These are phyloP conservation scores for Leccinum longicurvipes DNA, from an alignment of 768 basidiomycete genomes.

Conservation along the genomic window DNA sequence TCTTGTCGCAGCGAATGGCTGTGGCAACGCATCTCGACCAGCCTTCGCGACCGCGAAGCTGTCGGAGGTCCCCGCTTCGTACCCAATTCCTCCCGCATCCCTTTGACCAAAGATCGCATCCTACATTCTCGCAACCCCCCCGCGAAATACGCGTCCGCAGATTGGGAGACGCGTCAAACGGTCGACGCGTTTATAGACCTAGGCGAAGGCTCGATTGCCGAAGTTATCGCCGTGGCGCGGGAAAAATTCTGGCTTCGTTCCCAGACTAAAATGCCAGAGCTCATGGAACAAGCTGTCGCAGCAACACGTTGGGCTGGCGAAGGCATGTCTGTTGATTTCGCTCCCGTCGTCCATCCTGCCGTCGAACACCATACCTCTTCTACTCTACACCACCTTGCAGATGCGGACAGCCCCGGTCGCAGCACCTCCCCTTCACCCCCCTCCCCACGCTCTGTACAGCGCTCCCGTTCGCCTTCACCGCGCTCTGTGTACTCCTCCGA, in stretches of 20 bases:
- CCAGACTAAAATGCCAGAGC: constrained; percentile 61
- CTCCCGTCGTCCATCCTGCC: constrained; percentile 8
- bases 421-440: constrained; percentile 27
- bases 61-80: constrained; percentile 46
- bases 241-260: constrained; percentile 71
- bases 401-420: constrained; percentile 17
- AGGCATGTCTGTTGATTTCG: constrained; percentile 33
- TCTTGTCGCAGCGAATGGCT: constrained; percentile 64
- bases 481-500: constrained; percentile 30
- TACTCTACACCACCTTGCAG: constrained; percentile 2
- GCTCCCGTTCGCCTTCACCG: constrained; percentile 31
- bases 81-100: constrained; percentile 12
- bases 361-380: constrained; percentile 7
- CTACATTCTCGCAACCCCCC: constrained; percentile 24
- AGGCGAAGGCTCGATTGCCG: constrained; percentile 63
- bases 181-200: constrained; percentile 73
- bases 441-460: constrained; percentile 24
- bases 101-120: constrained; percentile 14
- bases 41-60: constrained; percentile 51
- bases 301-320: constrained; percentile 46
- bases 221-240: constrained; percentile 57
- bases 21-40: constrained; percentile 52
- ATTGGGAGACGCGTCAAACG: constrained; percentile 67
- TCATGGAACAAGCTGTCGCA: constrained; percentile 66
- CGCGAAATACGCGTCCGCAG: constrained; percentile 33